Evolutionary conservation across 345 rosid genomes (phyloP).

Genomic region (Populus tremula): DNA sequence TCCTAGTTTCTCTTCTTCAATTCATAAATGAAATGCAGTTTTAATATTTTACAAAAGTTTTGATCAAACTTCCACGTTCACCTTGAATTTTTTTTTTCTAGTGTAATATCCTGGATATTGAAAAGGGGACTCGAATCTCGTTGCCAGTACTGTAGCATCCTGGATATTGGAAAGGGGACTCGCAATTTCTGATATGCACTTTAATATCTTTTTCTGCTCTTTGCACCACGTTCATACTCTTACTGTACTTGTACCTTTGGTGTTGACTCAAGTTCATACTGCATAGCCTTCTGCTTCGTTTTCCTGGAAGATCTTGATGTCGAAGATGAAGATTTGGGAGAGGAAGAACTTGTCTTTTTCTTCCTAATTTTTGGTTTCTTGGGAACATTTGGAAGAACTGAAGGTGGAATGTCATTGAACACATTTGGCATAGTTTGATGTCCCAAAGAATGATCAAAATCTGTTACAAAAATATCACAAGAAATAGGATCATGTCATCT

Average conservation of each 20-base stretch:
- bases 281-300: constrained; percentile 29
- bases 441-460: constrained; percentile 37
- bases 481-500: not conserved
- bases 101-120: not conserved
- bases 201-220: not conserved
- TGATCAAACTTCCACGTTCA: constrained; percentile 5
- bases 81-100: not conserved
- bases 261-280: constrained; percentile 21
- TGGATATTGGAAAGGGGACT: not conserved
- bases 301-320: constrained; percentile 32
- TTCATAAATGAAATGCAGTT: not conserved
- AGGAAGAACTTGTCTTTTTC: constrained; percentile 41
- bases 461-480: constrained; percentile 26
- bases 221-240: constrained; percentile 1
- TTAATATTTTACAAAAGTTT: constrained; percentile 15
- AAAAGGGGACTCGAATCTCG: not conserved
- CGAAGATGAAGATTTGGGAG: constrained; percentile 41
- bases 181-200: constrained; percentile 11
- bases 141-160: not conserved
- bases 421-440: constrained; percentile 29
- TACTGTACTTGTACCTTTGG: constrained; percentile 20
- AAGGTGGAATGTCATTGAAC: constrained; percentile 26
- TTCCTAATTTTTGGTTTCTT: constrained; percentile 48
- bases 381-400: constrained; percentile 37
- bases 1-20: not conserved